Percentiles rank a stretch among this genome's conserved stretches.
Conservation (phyloP, 2,329 filamentous ascomycete genomes). For the Truncatella angustata region DNA sequence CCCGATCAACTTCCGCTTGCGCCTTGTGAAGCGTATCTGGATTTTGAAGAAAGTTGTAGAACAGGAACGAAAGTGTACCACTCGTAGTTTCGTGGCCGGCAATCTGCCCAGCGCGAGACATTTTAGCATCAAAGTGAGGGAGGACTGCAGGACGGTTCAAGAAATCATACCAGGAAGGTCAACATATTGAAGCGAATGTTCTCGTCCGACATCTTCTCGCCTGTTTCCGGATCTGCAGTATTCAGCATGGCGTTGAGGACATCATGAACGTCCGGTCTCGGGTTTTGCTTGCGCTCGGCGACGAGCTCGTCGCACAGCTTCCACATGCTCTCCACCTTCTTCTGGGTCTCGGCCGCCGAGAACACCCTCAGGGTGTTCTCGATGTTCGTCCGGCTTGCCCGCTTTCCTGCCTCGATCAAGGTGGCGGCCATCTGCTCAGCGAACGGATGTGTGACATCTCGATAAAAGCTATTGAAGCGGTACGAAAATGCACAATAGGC, state of each 20-base stretch:
- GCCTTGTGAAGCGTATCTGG: conserved; percentile 59
- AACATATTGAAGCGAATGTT: conserved; percentile 51
- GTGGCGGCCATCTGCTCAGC: conserved; percentile 50
- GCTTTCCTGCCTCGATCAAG: conserved; percentile 41
- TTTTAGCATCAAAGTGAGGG: background rate
- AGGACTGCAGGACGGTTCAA: background rate
- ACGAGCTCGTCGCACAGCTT: conserved; percentile 44
- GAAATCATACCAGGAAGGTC: conserved; percentile 39
- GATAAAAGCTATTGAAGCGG: conserved; percentile 59
- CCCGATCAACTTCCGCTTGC: conserved; percentile 65
- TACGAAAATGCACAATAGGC: conserved; percentile 57
- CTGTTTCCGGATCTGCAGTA: conserved; percentile 49
- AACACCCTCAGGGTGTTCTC: conserved; percentile 12
- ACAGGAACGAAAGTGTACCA: conserved; percentile 62
- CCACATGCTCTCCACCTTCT: conserved; percentile 37
- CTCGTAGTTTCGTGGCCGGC: conserved; percentile 72
- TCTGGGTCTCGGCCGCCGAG: conserved; percentile 21
- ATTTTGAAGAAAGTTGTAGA: conserved; percentile 64
- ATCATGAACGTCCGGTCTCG: conserved; percentile 45
- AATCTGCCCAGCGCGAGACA: conserved; percentile 29
- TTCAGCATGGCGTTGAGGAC: conserved; percentile 53
- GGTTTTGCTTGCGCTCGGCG: conserved; percentile 36
- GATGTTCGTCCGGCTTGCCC: conserved; percentile 22
- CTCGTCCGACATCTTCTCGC: conserved; percentile 42
- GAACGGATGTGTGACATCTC: conserved; percentile 56